Base-by-base conservation (phyloP, 2,329 filamentous ascomycete genomes). In the Gaeumannomyces tritici region DNA sequence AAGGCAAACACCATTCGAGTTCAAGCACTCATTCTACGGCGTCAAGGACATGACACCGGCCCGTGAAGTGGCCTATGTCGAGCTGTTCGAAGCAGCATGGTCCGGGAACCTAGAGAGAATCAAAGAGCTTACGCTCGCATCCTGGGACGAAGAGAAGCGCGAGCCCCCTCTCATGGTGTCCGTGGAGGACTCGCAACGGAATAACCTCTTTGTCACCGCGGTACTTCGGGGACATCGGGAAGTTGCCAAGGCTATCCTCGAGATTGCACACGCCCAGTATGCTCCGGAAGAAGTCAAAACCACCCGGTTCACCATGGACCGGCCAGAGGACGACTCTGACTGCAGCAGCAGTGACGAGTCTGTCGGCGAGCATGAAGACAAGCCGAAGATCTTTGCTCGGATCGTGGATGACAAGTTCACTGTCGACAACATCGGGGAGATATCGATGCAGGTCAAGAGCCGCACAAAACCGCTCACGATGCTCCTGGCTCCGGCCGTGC, bases 31-130 rank as follows among this genome's bases (percentile, higher is more conserved):
- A 2, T 90, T 90, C 70, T 63, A 62, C 33, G 76, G 66, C 68
- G 83, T 75, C 65, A 82, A 74, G 2, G 82, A 85, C 71, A 82
- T 78, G 70, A 88, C 81, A 0, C 80, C 83, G 3, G 75, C 75
- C 54, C 81, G 79, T 60, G 79, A 77, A 29, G 75, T 78, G 42
- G 86, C 81, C 0, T 93, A 92, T 65, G 65, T 89, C 7, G 75
- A 83, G 65, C 73, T 93, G 76, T 89, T 90, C 70, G 85, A 93
- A 69, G 89, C 89, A 47, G 85, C 85, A 5, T 95, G 89, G 89
- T 68, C 68, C 5, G 88, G 87, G n/a, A 83, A 95, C 66, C 66
- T 89, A 1, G 77, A 83, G 1, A 84, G 77, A 3, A 84, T 93
- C 72, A 90, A 89, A 69, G 72, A 75, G 18, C 75, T 90, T 51